These are phyloP conservation scores for Thermothielavioides terrestris DNA, from an alignment of 495 filamentous ascomycete species.

Conservation along the genomic window DNA sequence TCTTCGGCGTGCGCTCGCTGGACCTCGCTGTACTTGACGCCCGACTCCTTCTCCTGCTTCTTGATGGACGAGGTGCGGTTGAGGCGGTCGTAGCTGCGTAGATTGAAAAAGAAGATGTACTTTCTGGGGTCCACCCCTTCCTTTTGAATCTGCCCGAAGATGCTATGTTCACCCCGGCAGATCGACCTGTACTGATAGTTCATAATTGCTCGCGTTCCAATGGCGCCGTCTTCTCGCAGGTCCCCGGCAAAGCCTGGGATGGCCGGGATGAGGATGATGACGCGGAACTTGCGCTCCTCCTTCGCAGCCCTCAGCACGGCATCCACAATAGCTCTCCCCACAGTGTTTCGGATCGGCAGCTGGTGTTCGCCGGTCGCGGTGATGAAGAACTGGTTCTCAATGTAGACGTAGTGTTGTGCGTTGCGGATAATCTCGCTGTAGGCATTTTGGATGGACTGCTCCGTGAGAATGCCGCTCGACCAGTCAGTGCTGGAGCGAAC, in stretches of 20 bases:
- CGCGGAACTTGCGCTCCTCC: conserved; percentile 79
- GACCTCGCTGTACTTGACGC: conserved; percentile 73
- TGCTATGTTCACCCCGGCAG: conserved; percentile 80
- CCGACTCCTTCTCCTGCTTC: conserved; percentile 66
- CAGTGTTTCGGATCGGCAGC: conserved; percentile 73
- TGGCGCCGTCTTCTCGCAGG: conserved; percentile 69
- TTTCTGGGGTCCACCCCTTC: conserved; percentile 73
- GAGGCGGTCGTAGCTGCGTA: conserved; percentile 81
- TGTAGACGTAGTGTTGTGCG: conserved; percentile 88
- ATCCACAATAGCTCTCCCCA: conserved; percentile 82
- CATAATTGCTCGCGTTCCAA: conserved; percentile 90
- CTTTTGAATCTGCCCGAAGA: conserved; percentile 67
- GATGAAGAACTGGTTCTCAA: conserved; percentile 98
- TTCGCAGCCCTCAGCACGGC: conserved; percentile 73
- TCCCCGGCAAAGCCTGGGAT: conserved; percentile 94
- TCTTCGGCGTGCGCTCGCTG: conserved; percentile 80
- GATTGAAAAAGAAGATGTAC: conserved; percentile 85
- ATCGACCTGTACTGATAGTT: conserved; percentile 98
- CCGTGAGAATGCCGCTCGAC: conserved; percentile 86
- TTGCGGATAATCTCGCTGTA: conserved; percentile 77
- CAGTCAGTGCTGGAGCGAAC: conserved; percentile 84
- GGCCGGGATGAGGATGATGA: conserved; percentile 83
- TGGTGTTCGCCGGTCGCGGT: conserved; percentile 88
- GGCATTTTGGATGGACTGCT: conserved; percentile 88
- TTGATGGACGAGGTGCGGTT: conserved; percentile 65